phyloP scores from a whole-genome alignment of 257 asterid genomes.

The Nyctanthes arbortristis region DNA sequence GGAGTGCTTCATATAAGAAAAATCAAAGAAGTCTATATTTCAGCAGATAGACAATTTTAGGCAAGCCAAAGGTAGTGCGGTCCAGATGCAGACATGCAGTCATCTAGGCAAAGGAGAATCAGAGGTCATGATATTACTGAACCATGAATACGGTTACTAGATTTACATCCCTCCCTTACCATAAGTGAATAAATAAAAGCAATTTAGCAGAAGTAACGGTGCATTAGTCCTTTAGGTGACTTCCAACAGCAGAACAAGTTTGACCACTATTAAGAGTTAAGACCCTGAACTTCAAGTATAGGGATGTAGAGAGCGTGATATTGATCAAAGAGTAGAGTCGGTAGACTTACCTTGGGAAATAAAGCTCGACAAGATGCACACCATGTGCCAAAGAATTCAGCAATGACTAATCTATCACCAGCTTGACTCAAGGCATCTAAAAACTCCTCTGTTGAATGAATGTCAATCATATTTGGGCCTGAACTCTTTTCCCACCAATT shows the following conservation, averaged over 20 bases:
- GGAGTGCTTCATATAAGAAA: not conserved
- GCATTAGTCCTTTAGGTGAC: not conserved
- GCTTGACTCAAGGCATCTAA: constrained; percentile 43
- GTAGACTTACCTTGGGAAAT: constrained; percentile 46
- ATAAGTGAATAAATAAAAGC: not conserved
- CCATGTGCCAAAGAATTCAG: constrained; percentile 53
- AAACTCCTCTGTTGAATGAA: constrained; percentile 45
- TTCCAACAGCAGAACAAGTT: not conserved
- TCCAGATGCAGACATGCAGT: not conserved
- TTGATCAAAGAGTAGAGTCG: constrained; percentile 10
- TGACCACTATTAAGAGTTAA: not conserved
- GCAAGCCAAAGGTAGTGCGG: not conserved
- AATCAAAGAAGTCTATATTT: not conserved
- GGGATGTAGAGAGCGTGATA: not conserved
- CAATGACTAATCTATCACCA: constrained; percentile 47
- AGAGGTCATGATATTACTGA: not conserved
- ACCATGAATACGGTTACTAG: not conserved
- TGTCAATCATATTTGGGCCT: constrained; percentile 46
- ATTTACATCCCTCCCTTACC: not conserved
- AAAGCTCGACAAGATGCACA: constrained; percentile 60
- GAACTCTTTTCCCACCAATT: constrained; percentile 56
- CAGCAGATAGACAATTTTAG: not conserved
- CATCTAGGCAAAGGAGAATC: not conserved
- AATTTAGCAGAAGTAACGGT: not conserved
- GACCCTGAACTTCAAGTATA: not conserved